phyloP scores from a whole-genome alignment of 768 basidiomycete genomes.

The Lactifluus subvellereus region DNA sequence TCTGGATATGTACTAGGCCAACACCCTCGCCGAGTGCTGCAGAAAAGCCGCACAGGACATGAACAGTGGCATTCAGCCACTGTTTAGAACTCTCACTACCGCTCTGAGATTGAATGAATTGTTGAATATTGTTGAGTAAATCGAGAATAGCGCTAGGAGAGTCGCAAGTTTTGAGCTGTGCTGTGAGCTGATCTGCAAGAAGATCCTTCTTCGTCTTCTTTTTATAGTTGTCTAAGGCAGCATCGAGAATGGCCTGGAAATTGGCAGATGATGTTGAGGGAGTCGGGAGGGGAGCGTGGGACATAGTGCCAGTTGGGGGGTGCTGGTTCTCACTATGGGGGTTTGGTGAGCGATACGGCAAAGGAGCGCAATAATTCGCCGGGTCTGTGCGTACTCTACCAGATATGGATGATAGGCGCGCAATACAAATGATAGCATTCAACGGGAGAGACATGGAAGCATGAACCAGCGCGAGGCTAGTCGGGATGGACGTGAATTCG shows the following conservation, averaged over 20 bases:
- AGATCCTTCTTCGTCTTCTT: constrained; percentile 1
- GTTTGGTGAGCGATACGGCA: too few species aligned
- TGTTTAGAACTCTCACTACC: not conserved
- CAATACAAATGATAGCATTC: too few species aligned
- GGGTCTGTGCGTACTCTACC: too few species aligned
- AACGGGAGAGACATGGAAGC: too few species aligned
- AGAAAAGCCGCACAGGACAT: not conserved
- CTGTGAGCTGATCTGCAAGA: not conserved
- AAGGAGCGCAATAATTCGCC: too few species aligned
- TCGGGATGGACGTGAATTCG: too few species aligned
- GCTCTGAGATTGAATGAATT: not conserved
- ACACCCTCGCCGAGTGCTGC: not conserved
- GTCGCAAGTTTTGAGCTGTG: not conserved
- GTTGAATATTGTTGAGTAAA: not conserved
- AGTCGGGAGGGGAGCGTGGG: not conserved
- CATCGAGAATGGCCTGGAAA: not conserved
- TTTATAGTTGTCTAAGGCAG: not conserved
- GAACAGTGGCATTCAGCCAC: constrained; percentile 5
- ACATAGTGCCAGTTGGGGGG: not conserved
- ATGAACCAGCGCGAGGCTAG: too few species aligned
- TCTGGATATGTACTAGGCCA: not conserved
- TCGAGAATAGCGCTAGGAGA: not conserved
- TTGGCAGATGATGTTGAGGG: not conserved
- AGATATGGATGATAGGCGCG: too few species aligned
- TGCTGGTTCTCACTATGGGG: too few species aligned